Percentiles rank a stretch among this genome's conserved stretches.
phyloP scores from a whole-genome alignment of 2,329 filamentous ascomycete species.

The Cryphonectria radicalis region DNA sequence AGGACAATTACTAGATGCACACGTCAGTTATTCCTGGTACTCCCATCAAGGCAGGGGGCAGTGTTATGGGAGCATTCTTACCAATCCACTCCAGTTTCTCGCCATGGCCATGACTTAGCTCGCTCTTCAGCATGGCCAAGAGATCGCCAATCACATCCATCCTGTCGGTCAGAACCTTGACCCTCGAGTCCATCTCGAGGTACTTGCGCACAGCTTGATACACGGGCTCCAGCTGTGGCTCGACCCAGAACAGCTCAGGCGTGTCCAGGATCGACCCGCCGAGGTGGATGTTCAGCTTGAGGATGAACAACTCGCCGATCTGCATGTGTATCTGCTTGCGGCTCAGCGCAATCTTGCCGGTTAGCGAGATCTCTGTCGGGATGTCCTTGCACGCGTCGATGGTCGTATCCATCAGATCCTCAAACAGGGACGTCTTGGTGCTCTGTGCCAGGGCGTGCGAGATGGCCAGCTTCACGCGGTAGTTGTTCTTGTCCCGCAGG shows the following conservation, averaged over 20 bases:
- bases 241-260: constrained; percentile 97
- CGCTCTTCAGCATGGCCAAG: constrained; percentile 90
- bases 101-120: constrained; percentile 89
- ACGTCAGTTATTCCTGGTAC: background rate
- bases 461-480: constrained; percentile 97
- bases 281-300: constrained; percentile 96
- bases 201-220: constrained; percentile 96
- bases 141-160: constrained; percentile 93
- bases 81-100: constrained; percentile 90
- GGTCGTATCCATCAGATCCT: constrained; percentile 91
- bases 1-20: constrained; percentile 77
- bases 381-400: constrained; percentile 93
- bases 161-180: constrained; percentile 84
- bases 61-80: constrained; percentile 54
- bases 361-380: constrained; percentile 87
- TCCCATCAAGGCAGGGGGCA: background rate
- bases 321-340: constrained; percentile 98
- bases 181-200: constrained; percentile 96
- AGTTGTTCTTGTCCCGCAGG: constrained; percentile 88
- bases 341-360: constrained; percentile 87
- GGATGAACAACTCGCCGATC: constrained; percentile 96
- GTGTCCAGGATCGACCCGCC: constrained; percentile 97
- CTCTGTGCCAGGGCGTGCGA: constrained; percentile 94
- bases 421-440: constrained; percentile 96
- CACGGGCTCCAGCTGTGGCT: constrained; percentile 93